Evolutionary conservation across 2,329 filamentous ascomycete species (phyloP).

Genomic region (Botryotinia convoluta): DNA sequence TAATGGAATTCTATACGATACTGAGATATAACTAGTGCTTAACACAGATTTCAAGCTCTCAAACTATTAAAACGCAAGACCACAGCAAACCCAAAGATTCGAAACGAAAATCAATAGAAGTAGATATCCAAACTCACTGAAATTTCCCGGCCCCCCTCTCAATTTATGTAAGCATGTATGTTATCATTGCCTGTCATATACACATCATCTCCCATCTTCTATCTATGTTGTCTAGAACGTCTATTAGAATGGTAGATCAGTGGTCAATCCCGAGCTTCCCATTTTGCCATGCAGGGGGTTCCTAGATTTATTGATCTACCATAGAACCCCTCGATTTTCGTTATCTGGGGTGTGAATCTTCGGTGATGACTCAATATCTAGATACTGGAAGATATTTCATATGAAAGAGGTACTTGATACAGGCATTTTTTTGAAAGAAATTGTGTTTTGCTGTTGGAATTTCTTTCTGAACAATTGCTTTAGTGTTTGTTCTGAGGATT

Average conservation of each 20-base stretch:
- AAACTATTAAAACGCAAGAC: neutral
- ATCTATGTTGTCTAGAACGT: neutral
- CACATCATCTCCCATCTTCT: neutral
- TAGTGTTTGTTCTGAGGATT: neutral
- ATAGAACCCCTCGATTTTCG: neutral
- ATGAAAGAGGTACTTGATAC: too few relatives aligned
- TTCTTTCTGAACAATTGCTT: neutral
- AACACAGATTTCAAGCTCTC: neutral
- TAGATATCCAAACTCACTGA: neutral
- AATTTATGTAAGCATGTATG: neutral
- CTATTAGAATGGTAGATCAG: neutral
- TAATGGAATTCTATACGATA: rapidly evolving
- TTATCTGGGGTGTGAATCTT: neutral
- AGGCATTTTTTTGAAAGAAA: neutral
- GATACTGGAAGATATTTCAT: neutral
- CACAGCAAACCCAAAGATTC: neutral
- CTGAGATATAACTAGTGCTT: neutral
- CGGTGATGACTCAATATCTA: neutral
- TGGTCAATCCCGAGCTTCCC: neutral
- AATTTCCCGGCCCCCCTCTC: neutral
- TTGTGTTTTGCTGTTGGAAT: neutral
- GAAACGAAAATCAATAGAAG: neutral
- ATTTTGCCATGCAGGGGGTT: neutral
- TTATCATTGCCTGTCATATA: neutral
- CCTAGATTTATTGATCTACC: neutral